Evolutionary conservation across 1,284 basidiomycete genomes (phyloP), one percentile per base, ranked within the genome.

Genomic region (Cutaneotrichosporon sp.): DNA sequence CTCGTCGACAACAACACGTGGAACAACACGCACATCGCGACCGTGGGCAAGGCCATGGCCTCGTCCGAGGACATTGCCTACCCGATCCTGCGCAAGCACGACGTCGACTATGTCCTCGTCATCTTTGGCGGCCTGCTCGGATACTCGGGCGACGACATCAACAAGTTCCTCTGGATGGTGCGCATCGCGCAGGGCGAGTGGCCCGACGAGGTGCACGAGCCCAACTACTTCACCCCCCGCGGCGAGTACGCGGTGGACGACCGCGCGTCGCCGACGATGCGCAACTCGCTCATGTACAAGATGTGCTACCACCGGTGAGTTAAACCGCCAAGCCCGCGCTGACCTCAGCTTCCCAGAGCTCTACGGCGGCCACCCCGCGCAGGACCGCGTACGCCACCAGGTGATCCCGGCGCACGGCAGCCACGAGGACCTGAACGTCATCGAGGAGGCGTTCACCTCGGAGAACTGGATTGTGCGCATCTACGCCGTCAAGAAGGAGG

Each of bases 141-240:
- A 18, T 99, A 97, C 81, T 95, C 92, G 25, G 97, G 97, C 16
- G 97, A 99, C 80, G 97, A 99, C 78, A 92, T 99, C 82, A 99
- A 99, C 87, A 99, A 99, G 82, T 99, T 97, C 85, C 82, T 99
- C 60, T 97, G 92, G 92, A 95, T 95, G 93, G 90, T 98, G 65
- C 87, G 97, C 62, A 98, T 98, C 73, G 90, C 97, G 2, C 93
- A 97, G 75, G 95, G 97, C 61, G 91, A 97, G 54, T 99, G 97
- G 97, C 97, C 97, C 1, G 92, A 98, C 56, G 97, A 99, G 80
- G 92, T 99, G 63, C 89, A 91, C 74, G 97, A 99, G 81, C 84
- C 87, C 33, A 89, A 91, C 75, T 99, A 92, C 83, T 99, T 99
- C 81, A 98, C 90, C 0, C 82, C 87, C n/a, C 83, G 88, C 13